Evolutionary conservation across 106 monocot species (phyloP).

Genomic region (Ottelia alismoides): DNA sequence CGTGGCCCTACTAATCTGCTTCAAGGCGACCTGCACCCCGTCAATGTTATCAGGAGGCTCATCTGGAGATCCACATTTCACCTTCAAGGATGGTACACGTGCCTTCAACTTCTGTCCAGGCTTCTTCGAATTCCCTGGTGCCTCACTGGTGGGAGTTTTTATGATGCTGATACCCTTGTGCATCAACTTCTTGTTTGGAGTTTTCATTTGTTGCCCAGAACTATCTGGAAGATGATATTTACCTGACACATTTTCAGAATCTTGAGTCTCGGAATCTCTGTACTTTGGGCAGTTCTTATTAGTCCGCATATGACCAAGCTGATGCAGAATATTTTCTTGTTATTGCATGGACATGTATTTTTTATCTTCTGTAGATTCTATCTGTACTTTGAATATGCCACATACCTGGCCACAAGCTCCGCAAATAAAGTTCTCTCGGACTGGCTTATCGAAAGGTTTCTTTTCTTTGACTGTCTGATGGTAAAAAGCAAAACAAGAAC

Average conservation of each 20-base stretch:
- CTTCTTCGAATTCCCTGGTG: constrained; percentile 30
- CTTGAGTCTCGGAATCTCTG: constrained; percentile 50
- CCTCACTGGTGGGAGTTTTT: constrained; percentile 16
- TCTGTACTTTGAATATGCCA: background rate
- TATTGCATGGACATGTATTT: background rate
- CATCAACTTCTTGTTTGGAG: constrained; percentile 41
- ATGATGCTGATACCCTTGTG: constrained; percentile 18
- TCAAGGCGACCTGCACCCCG: constrained; percentile 24
- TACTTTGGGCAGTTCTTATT: constrained; percentile 98
- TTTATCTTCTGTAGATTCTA: background rate
- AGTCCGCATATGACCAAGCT: constrained; percentile 96
- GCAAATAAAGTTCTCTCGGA: constrained; percentile 76
- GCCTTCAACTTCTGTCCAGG: constrained; percentile 13
- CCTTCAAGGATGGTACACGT: constrained; percentile 57
- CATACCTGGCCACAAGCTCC: constrained; percentile 93
- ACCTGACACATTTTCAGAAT: constrained; percentile 19
- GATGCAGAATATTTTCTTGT: constrained; percentile 2
- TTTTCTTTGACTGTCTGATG: constrained; percentile 85
- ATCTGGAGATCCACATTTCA: constrained; percentile 58
- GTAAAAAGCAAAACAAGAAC: no score
- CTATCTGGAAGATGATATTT: constrained; percentile 35
- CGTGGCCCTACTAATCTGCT: constrained; percentile 1
- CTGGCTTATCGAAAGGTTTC: constrained; percentile 50
- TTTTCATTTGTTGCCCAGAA: constrained; percentile 35
- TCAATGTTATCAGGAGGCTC: constrained; percentile 30